These are phyloP conservation scores for Martiniozyma abietophila DNA, from an alignment of 805 yeast species.

Conservation along the genomic window DNA sequence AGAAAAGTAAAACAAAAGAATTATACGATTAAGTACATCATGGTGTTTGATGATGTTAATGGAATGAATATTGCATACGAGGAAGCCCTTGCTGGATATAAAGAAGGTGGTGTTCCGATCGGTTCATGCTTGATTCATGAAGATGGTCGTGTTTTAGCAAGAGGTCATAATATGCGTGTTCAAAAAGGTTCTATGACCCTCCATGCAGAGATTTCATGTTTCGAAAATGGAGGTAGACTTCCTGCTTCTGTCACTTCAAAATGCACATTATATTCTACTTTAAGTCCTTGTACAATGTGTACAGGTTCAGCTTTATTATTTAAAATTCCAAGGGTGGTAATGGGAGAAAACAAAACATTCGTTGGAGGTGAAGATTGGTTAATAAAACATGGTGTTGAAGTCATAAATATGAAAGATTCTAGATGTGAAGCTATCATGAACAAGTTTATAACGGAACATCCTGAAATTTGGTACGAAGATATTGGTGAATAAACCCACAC, in stretches of 20 bases:
- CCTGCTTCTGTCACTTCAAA: slow-evolving; percentile 70
- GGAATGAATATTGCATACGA: slow-evolving; percentile 66
- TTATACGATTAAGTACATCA: slow-evolving; percentile 10
- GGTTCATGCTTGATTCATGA: slow-evolving; percentile 66
- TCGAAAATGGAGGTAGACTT: slow-evolving; percentile 87
- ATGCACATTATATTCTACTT: slow-evolving; percentile 85
- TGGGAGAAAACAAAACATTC: slow-evolving; percentile 83
- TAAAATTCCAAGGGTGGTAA: slow-evolving; percentile 77
- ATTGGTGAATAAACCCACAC: slow-evolving; percentile 40
- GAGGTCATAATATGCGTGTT: slow-evolving; percentile 85
- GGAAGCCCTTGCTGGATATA: slow-evolving; percentile 57
- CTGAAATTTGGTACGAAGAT: slow-evolving; percentile 76
- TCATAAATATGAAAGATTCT: slow-evolving; percentile 48
- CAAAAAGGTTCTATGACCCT: slow-evolving; percentile 77
- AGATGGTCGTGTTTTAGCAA: slow-evolving; percentile 75
- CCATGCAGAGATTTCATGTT: slow-evolving; percentile 87
- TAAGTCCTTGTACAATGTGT: slow-evolving; percentile 94
- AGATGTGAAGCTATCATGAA: slow-evolving; percentile 67
- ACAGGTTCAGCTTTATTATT: slow-evolving; percentile 87
- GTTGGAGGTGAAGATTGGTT: slow-evolving; percentile 77
- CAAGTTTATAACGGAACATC: slow-evolving; percentile 67
- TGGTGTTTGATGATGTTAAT: slow-evolving; percentile 51
- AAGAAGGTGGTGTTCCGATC: slow-evolving; percentile 68
- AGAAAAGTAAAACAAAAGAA: background rate
- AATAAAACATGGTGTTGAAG: slow-evolving; percentile 57